Percentiles rank a stretch among this genome's conserved stretches.
Conservation (phyloP, 176 grass and related monocot species). For the Poa annua region DNA sequence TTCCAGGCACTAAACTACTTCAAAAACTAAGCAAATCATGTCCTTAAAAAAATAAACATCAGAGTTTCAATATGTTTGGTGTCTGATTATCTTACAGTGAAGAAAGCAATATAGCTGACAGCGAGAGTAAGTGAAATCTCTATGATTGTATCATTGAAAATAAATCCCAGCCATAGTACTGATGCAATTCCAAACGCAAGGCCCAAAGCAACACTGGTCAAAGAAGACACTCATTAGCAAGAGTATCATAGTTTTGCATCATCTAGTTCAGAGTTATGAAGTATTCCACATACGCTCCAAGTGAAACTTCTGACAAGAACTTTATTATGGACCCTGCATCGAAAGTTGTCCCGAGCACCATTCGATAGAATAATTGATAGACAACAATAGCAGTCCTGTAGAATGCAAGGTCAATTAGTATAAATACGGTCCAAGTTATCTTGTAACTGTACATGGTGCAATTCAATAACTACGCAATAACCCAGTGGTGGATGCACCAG, state of each 20-base stretch:
- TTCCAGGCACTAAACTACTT: neutral
- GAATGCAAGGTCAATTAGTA: conserved; percentile 34
- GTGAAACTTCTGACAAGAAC: conserved; percentile 86
- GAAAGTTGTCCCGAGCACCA: conserved; percentile 84
- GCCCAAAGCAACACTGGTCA: conserved; percentile 79
- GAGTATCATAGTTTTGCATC: neutral
- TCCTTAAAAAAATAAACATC: neutral
- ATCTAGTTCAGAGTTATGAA: conserved; percentile 6
- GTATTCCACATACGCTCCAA: conserved; percentile 80
- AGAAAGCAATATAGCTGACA: conserved; percentile 98
- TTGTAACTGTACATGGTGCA: conserved; percentile 18
- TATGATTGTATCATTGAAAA: conserved; percentile 96
- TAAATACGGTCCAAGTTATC: neutral
- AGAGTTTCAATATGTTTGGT: neutral
- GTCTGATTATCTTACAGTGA: conserved; percentile 88
- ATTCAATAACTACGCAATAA: neutral
- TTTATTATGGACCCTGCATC: conserved; percentile 74
- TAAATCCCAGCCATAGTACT: conserved; percentile 94
- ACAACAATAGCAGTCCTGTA: conserved; percentile 98
- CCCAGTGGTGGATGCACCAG: neutral
- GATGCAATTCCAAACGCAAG: conserved; percentile 90
- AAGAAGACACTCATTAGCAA: conserved; percentile 37
- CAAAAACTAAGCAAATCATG: conserved; percentile 13
- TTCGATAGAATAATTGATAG: conserved; percentile 89
- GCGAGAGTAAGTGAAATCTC: conserved; percentile 91